A percentile compares a stretch with the other conserved stretches of the same genome.
Evolutionary conservation across 345 rosid species (phyloP).

Genomic region (Nephelium lappaceum): DNA sequence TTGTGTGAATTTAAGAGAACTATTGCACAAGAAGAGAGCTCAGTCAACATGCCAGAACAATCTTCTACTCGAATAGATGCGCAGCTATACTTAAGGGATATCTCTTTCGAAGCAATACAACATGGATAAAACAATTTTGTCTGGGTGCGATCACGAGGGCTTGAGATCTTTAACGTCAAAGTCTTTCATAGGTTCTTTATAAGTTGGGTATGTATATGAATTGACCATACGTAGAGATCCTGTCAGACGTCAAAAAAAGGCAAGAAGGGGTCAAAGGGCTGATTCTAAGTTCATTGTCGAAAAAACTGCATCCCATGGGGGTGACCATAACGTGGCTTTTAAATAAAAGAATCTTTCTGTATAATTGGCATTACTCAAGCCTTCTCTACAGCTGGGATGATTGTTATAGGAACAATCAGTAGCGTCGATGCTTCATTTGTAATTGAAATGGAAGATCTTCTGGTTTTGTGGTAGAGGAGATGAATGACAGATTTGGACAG

Average conservation of each 20-base stretch:
- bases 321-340: background rate
- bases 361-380: background rate
- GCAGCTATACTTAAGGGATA: too few relatives aligned
- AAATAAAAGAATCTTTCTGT: background rate
- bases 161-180: background rate
- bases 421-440: background rate
- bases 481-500: background rate
- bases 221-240: too few relatives aligned
- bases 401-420: background rate
- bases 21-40: background rate
- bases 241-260: too few relatives aligned
- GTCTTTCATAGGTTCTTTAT: too few relatives aligned
- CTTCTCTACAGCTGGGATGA: background rate
- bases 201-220: too few relatives aligned
- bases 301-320: too few relatives aligned
- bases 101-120: background rate
- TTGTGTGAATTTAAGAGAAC: background rate
- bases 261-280: too few relatives aligned
- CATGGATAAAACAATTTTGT: background rate
- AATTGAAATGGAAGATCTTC: background rate
- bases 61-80: background rate
- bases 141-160: background rate
- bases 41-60: background rate
- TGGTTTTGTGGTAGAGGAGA: background rate
- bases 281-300: too few relatives aligned